Conservation (phyloP, 2,329 filamentous ascomycete genomes). For the Amauroascus verrucosus region DNA sequence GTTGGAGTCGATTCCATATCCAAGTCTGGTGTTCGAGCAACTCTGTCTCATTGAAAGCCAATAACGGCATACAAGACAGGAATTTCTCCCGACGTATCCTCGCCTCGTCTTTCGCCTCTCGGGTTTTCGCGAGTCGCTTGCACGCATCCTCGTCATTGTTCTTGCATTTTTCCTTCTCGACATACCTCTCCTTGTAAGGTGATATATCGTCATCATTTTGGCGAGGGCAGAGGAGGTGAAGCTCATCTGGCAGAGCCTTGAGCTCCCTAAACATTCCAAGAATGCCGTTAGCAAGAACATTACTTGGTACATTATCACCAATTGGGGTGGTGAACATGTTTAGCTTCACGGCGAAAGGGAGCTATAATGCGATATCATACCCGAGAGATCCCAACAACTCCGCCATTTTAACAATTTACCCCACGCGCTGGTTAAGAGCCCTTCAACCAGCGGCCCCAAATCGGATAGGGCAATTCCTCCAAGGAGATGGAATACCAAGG, state of each 20-base stretch:
- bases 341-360: neutral
- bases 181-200: constrained; percentile 49
- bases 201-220: constrained; percentile 52
- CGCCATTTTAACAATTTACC: constrained; percentile 16
- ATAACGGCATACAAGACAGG: constrained; percentile 57
- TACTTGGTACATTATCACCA: no score
- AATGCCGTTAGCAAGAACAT: constrained; percentile 8
- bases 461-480: neutral
- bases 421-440: neutral
- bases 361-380: constrained; percentile 19
- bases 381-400: constrained; percentile 36
- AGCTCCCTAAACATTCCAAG: constrained; percentile 30
- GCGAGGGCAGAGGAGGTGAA: constrained; percentile 60
- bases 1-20: constrained; percentile 49
- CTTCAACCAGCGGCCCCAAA: neutral
- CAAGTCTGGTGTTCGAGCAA: constrained; percentile 50
- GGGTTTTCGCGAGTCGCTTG: constrained; percentile 26
- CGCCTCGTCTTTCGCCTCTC: constrained; percentile 45
- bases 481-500: neutral
- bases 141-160: constrained; percentile 36
- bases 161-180: constrained; percentile 1
- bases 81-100: constrained; percentile 50
- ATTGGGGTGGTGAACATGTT: neutral
- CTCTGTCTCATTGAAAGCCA: constrained; percentile 55
- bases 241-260: constrained; percentile 36